Evolutionary conservation across 2,329 filamentous ascomycete genomes (phyloP).

Genomic region (Penicillium polonicum): DNA sequence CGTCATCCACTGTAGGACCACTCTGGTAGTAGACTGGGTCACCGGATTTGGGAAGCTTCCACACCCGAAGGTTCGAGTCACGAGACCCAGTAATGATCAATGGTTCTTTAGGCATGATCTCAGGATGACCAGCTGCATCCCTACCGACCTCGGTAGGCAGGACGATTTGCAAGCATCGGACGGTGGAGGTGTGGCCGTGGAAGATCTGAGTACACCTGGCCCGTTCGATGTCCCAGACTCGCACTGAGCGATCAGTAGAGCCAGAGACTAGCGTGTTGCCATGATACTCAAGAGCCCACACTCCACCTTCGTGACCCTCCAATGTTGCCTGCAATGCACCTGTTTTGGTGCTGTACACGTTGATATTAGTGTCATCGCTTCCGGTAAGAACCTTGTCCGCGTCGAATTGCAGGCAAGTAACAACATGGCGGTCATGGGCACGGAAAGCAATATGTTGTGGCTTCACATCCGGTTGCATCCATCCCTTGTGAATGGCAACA

Average conservation of each 20-base stretch:
- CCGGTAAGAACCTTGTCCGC: conserved; percentile 97
- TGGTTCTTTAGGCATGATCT: conserved; percentile 91
- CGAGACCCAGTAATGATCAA: conserved; percentile 96
- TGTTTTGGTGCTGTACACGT: conserved; percentile 96
- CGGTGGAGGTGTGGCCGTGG: conserved; percentile 95
- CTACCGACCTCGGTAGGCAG: conserved; percentile 78
- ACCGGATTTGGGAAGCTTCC: conserved; percentile 81
- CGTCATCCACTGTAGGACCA: conserved; percentile 66
- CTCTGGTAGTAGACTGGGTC: conserved; percentile 78
- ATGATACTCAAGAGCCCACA: conserved; percentile 96
- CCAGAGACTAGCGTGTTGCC: conserved; percentile 94
- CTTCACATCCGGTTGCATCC: conserved; percentile 80
- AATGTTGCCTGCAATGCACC: conserved; percentile 79
- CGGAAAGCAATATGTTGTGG: conserved; percentile 92
- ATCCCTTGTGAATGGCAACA: conserved; percentile 83
- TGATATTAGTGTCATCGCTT: conserved; percentile 95
- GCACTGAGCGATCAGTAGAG: conserved; percentile 93
- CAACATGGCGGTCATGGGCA: conserved; percentile 94
- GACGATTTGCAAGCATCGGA: conserved; percentile 90
- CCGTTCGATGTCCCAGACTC: conserved; percentile 98
- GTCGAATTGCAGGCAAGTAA: conserved; percentile 96
- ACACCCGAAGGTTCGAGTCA: conserved; percentile 89
- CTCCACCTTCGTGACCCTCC: conserved; percentile 91
- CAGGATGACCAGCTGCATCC: conserved; percentile 66
- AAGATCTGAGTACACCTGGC: conserved; percentile 93